Evolutionary conservation across 2,329 filamentous ascomycete genomes (phyloP).

Genomic region (Apiospora marii): DNA sequence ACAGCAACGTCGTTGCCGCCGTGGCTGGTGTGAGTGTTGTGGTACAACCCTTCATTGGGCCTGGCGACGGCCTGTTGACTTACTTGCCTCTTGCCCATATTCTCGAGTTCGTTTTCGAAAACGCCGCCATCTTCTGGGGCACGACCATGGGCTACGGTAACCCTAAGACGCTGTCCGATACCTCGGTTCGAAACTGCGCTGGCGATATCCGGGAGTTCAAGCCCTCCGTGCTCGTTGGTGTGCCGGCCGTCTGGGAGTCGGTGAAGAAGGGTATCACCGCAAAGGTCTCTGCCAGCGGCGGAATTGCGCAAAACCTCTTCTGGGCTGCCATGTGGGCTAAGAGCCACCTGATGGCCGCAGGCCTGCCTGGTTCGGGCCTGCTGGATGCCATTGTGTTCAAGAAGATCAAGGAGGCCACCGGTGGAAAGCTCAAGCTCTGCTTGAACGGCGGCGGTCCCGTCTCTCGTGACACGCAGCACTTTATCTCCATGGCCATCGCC

Average conservation of each 20-base stretch:
- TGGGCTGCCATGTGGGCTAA: slow-evolving; percentile 65
- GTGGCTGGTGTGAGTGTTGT: slow-evolving; percentile 81
- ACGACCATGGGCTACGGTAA: slow-evolving; percentile 90
- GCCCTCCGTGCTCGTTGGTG: slow-evolving; percentile 84
- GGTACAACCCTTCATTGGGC: slow-evolving; percentile 78
- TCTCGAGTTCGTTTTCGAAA: slow-evolving; percentile 90
- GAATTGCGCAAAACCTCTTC: slow-evolving; percentile 78
- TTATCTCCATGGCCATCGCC: slow-evolving; percentile 87
- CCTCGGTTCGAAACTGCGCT: slow-evolving; percentile 83
- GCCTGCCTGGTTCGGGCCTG: slow-evolving; percentile 70
- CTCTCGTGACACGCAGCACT: slow-evolving; percentile 83
- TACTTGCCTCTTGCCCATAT: slow-evolving; percentile 91
- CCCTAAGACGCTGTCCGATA: slow-evolving; percentile 83
- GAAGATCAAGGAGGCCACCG: slow-evolving; percentile 90
- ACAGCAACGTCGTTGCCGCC: slow-evolving; percentile 77
- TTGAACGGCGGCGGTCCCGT: slow-evolving; percentile 89
- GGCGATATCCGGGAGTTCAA: slow-evolving; percentile 88
- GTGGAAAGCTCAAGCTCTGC: slow-evolving; percentile 80
- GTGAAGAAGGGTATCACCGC: slow-evolving; percentile 88
- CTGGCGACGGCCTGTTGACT: slow-evolving; percentile 79
- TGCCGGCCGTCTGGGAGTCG: slow-evolving; percentile 89
- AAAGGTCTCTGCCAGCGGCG: slow-evolving; percentile 75
- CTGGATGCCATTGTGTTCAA: slow-evolving; percentile 86
- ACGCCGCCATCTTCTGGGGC: slow-evolving; percentile 83
- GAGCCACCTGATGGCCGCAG: slow-evolving; percentile 57